Percentiles rank a stretch among this genome's conserved stretches.
Conservation (phyloP, 805 yeast species). For the Pichia paraexigua region DNA sequence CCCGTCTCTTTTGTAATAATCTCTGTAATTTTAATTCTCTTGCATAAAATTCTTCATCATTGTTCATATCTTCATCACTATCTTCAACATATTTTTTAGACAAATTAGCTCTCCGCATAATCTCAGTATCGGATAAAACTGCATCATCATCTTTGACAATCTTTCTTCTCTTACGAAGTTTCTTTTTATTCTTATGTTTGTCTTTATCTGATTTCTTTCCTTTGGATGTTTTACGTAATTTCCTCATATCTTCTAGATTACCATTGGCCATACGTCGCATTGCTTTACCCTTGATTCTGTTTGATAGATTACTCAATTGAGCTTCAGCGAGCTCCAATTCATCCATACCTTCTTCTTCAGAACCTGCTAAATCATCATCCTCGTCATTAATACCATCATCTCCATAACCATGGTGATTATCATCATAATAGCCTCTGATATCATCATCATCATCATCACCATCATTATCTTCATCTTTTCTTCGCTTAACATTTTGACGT, state of each 20-base stretch:
- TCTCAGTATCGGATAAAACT: constrained; percentile 9
- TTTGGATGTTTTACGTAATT: neutral
- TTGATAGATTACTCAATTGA: constrained; percentile 14
- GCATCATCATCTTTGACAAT: constrained; percentile 26
- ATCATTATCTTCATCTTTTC: neutral
- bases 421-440: constrained; percentile 10
- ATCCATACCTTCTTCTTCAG: constrained; percentile 33
- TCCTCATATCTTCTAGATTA: constrained; percentile 10
- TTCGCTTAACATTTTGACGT: neutral
- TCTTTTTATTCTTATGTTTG: constrained; percentile 5
- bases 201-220: constrained; percentile 7
- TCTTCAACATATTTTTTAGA: constrained; percentile 51
- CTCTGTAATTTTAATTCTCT: constrained; percentile 45
- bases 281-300: constrained; percentile 21
- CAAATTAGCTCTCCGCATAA: constrained; percentile 20
- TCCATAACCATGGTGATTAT: constrained; percentile 12
- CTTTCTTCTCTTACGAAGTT: constrained; percentile 7
- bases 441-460: constrained; percentile 1
- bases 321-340: constrained; percentile 34
- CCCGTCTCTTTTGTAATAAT: constrained; percentile 20
- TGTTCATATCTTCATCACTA: constrained; percentile 60
- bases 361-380: constrained; percentile 29
- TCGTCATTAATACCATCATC: constrained; percentile 11
- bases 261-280: constrained; percentile 14
- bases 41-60: constrained; percentile 43